Evolutionary conservation across 331 rosid species (phyloP).

Genomic region (Stylosanthes scabra): DNA sequence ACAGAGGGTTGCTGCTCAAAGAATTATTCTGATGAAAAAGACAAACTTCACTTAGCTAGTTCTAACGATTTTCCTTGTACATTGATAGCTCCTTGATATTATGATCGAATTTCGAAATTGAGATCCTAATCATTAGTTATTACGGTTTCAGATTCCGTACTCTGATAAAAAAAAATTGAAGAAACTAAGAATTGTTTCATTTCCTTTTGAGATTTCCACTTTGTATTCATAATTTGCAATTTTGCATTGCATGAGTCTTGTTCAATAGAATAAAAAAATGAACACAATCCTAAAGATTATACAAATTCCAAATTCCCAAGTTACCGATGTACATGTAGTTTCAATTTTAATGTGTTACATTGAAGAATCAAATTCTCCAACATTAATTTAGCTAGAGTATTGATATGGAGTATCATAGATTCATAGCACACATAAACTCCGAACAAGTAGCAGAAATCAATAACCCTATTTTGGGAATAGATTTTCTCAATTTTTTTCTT

Average conservation of each 20-base stretch:
- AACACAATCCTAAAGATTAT: neutral
- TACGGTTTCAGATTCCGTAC: neutral
- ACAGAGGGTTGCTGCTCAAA: constrained; percentile 33
- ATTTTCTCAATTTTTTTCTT: too few relatives aligned
- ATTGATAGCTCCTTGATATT: constrained; percentile 22
- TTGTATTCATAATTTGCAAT: neutral
- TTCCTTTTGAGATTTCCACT: neutral
- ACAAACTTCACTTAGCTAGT: constrained; percentile 24
- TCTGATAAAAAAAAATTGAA: neutral
- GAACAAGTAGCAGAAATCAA: neutral
- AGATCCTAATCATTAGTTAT: neutral
- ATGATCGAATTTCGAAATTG: constrained; percentile 4
- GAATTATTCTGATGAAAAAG: constrained; percentile 25
- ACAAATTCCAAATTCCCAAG: neutral
- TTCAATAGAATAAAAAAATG: neutral
- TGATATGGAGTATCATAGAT: neutral
- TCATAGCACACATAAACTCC: constrained; percentile 15
- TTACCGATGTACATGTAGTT: neutral
- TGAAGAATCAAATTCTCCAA: neutral
- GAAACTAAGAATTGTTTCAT: neutral
- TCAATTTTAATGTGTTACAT: neutral
- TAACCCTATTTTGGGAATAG: neutral
- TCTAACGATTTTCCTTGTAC: constrained; percentile 33
- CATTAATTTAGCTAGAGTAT: neutral
- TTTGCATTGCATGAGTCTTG: neutral